A percentile compares a stretch with the other conserved stretches of the same genome.
Conservation (phyloP, 176 grass and related monocot genomes). For the Oropetium thomaeum region DNA sequence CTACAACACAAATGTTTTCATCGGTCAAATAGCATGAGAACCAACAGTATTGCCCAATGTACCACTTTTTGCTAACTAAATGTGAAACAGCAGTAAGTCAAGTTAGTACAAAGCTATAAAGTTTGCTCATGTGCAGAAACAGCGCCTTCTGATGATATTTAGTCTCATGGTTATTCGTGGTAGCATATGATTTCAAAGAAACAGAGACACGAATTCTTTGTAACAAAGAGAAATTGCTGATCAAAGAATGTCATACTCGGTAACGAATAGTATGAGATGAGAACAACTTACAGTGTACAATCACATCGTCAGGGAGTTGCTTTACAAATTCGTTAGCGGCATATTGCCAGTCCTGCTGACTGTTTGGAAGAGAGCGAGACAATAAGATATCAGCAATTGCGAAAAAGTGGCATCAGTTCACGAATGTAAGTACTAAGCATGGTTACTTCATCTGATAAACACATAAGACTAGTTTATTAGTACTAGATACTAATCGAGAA, state of each 20-base stretch:
- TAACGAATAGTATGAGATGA: background rate
- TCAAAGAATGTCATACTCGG: background rate
- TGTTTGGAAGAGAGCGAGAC: conserved; percentile 23
- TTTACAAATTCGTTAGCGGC: conserved; percentile 64
- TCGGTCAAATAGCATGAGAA: background rate
- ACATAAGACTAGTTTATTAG: too few species aligned
- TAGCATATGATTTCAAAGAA: background rate
- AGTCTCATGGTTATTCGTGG: background rate
- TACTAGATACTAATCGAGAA: too few species aligned
- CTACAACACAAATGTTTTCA: background rate
- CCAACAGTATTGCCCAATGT: background rate
- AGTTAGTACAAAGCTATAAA: too few species aligned
- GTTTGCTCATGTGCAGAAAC: background rate
- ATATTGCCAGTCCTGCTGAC: conserved; percentile 80
- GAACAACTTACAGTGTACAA: conserved; percentile 75
- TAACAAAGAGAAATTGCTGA: background rate
- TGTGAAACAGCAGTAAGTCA: background rate
- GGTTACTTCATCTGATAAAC: background rate
- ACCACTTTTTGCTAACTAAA: background rate
- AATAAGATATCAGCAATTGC: background rate
- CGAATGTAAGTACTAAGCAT: background rate
- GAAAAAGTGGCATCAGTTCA: background rate
- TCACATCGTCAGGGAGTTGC: conserved; percentile 65
- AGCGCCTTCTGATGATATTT: too few species aligned
- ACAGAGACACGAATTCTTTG: background rate